Percentiles rank a stretch among this genome's conserved stretches.
These are phyloP conservation scores for Thalia dealbata DNA, from an alignment of 176 grass and related monocot genomes.

Conservation along the genomic window DNA sequence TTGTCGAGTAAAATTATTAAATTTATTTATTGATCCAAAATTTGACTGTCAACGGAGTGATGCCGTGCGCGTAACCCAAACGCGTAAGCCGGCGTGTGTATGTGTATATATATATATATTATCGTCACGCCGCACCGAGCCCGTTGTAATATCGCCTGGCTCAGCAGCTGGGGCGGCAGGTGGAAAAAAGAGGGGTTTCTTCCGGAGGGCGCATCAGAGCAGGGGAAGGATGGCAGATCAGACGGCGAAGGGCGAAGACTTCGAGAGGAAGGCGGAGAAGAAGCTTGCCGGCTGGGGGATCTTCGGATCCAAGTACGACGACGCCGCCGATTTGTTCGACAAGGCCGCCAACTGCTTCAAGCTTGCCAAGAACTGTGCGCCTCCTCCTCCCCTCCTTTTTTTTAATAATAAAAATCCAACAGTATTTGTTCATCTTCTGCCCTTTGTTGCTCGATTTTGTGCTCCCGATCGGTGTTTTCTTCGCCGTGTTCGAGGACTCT, in stretches of 20 bases:
- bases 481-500: not conserved
- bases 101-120: too few species aligned
- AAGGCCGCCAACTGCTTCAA: constrained; percentile 94
- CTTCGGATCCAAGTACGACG: constrained; percentile 82
- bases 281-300: constrained; percentile 77
- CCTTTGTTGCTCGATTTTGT: not conserved
- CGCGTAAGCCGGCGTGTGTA: too few species aligned
- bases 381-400: not conserved
- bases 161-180: not conserved
- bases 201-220: not conserved
- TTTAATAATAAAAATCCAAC: not conserved
- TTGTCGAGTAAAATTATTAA: too few species aligned
- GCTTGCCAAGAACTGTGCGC: constrained; percentile 82
- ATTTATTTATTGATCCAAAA: too few species aligned
- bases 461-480: not conserved
- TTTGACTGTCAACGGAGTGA: too few species aligned
- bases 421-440: not conserved
- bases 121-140: too few species aligned
- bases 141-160: too few species aligned
- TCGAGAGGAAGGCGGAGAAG: constrained; percentile 90
- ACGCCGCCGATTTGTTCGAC: constrained; percentile 87
- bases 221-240: constrained; percentile 49
- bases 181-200: not conserved
- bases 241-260: constrained; percentile 46
- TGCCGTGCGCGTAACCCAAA: too few species aligned